Percentiles rank a stretch among this genome's conserved stretches.
These are phyloP conservation scores for Colletotrichum coccodes DNA, from an alignment of 2,329 filamentous ascomycete species.

Conservation along the genomic window DNA sequence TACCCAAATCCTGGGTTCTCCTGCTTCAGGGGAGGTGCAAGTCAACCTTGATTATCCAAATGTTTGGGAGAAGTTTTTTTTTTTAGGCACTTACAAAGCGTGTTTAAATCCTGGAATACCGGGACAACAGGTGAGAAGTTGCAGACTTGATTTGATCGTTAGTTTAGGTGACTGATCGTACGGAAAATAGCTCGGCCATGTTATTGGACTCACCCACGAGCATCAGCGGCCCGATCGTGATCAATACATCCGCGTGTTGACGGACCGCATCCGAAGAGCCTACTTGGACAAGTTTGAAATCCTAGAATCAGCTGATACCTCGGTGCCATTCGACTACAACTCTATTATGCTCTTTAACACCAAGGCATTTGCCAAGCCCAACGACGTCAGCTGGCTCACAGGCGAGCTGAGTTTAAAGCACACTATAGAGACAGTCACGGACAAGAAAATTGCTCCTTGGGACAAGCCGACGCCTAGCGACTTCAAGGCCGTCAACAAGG, in stretches of 20 bases:
- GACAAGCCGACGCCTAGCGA: neutral
- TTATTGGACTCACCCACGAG: conserved; percentile 15
- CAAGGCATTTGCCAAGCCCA: conserved; percentile 3
- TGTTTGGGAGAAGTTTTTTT: neutral
- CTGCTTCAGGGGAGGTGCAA: neutral
- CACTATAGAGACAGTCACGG: neutral
- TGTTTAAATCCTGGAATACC: neutral
- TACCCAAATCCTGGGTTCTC: neutral
- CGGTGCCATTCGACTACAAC: conserved; percentile 20
- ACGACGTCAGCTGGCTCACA: neutral
- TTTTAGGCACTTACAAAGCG: fast-evolving
- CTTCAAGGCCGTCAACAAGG: conserved; percentile 7
- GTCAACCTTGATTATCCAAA: conserved; percentile 8
- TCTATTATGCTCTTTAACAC: conserved; percentile 14
- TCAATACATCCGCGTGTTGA: neutral
- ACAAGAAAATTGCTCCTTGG: neutral
- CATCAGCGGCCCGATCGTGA: conserved; percentile 17
- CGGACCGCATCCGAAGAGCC: neutral
- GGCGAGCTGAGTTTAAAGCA: neutral
- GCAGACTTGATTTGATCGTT: too few species aligned
- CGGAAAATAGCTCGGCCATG: neutral
- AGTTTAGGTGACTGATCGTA: neutral
- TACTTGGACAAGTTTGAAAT: neutral
- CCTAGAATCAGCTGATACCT: neutral
- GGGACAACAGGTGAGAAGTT: neutral